phyloP scores from a whole-genome alignment of 1,284 basidiomycete species.

The Phellinidium pouzarii region DNA sequence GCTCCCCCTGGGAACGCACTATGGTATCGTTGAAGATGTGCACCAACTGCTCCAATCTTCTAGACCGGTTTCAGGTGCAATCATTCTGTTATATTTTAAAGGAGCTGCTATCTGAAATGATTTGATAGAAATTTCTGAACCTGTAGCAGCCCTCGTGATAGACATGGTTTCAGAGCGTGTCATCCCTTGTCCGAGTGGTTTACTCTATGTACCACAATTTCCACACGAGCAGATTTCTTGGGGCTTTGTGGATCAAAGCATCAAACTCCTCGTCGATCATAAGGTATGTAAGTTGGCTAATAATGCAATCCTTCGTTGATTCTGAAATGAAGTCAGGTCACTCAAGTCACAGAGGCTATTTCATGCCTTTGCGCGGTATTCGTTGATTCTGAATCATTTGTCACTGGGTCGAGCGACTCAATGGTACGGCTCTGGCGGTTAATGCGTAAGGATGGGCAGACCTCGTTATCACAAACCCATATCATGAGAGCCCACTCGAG shows the following conservation, averaged over 20 bases:
- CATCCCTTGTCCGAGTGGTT: constrained; percentile 56
- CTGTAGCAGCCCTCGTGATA: constrained; percentile 48
- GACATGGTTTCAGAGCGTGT: constrained; percentile 56
- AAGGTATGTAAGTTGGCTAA: constrained; percentile 37
- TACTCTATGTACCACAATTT: constrained; percentile 52
- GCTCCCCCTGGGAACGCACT: constrained; percentile 62
- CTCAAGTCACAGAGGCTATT: constrained; percentile 70
- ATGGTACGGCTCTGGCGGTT: constrained; percentile 77
- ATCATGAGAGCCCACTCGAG: constrained; percentile 74
- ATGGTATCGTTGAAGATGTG: constrained; percentile 78
- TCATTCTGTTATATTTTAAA: neutral
- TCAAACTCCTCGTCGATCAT: constrained; percentile 57
- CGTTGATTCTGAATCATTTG: constrained; percentile 61
- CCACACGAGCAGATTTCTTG: constrained; percentile 69
- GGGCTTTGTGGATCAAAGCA: constrained; percentile 40
- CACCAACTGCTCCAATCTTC: constrained; percentile 54
- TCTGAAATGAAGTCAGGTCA: constrained; percentile 37
- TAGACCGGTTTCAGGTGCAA: constrained; percentile 52
- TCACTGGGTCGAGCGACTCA: constrained; percentile 73
- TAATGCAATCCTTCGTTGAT: constrained; percentile 15
- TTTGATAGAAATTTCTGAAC: constrained; percentile 41
- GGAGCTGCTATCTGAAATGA: neutral
- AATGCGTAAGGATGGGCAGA: constrained; percentile 28
- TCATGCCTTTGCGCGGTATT: constrained; percentile 72
- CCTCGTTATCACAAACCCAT: constrained; percentile 47